Base-by-base conservation (phyloP, 495 filamentous ascomycete species). In the Penicillium alfredii region DNA sequence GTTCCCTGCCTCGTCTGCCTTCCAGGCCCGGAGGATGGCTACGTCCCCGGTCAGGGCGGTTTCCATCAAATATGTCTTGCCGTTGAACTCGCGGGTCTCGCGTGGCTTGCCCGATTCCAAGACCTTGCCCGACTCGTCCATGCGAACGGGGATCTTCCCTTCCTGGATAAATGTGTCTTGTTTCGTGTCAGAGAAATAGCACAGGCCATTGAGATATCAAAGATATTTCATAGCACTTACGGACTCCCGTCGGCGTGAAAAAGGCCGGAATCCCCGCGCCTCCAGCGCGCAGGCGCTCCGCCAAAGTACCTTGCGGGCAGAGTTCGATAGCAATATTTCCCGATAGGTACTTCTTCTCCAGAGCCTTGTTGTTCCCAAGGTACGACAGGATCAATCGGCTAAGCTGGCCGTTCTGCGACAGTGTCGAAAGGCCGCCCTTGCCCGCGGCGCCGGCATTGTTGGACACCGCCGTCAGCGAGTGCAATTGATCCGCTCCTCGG, bases 241-340 rank as follows among this genome's bases (percentile, higher is more conserved):
- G 83, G 45, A 81, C 81, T 22, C 81, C 88, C 0, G 88, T 87
- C 2, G 88, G 86, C 0, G 88, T 94, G 55, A 85, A 95, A 51
- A 95, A 95, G 1, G 88, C 88, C 4, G 88, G 88, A 29, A 95
- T 81, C 1, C 88, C 88, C 24, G 83, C 84, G 14, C 88, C 88
- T 34, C 86, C 88, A 15, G 85, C 81, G 6, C 86, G 72, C 54
- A 88, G 79, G 4, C 88, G 70, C 63, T 95, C 88, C 3, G 88
- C 88, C 39, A 95, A 66, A 1, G 88, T 94, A 12, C 88, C 88
- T 50, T 95, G 88, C 0, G 88, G 88, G 9, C 84, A 89, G 30
- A 95, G 72, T 54, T 95, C 88, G 14, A 95, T 76, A 39, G 84
- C 78, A 44, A 94, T 81, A 37, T 88, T 72, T 12, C 88, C 88